These are phyloP conservation scores for Tilletiopsis washingtonensis DNA, from an alignment of 1,284 basidiomycete species.

Conservation along the genomic window DNA sequence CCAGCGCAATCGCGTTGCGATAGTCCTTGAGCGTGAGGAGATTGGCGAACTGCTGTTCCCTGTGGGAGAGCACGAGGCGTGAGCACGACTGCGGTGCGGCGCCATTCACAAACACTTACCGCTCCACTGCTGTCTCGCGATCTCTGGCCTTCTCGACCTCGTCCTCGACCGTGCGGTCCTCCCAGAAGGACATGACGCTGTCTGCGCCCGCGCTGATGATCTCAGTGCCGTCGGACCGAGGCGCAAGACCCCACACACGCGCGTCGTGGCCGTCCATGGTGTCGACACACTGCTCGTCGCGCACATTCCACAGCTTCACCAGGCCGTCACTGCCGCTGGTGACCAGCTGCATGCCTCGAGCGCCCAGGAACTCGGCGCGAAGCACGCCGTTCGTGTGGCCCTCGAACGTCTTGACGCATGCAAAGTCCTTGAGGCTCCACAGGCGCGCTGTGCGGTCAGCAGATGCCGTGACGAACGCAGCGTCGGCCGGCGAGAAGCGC, in stretches of 20 bases:
- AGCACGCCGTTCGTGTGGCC: constrained; percentile 90
- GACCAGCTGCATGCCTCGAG: constrained; percentile 70
- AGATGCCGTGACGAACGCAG: constrained; percentile 81
- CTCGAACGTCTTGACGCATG: constrained; percentile 52
- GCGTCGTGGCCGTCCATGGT: constrained; percentile 92
- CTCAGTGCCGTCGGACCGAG: constrained; percentile 67
- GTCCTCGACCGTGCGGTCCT: constrained; percentile 64
- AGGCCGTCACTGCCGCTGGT: constrained; percentile 86
- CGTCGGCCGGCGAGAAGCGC: constrained; percentile 73
- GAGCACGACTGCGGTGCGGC: not conserved
- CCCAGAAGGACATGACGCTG: constrained; percentile 85
- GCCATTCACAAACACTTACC: not conserved
- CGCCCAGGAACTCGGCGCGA: constrained; percentile 69
- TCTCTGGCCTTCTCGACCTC: constrained; percentile 1
- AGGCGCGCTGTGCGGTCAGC: constrained; percentile 89
- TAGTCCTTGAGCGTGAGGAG: constrained; percentile 83
- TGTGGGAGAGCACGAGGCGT: constrained; percentile 41
- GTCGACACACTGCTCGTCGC: constrained; percentile 68
- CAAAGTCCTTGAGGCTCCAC: constrained; percentile 67
- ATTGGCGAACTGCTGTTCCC: constrained; percentile 91
- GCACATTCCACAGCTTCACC: constrained; percentile 89
- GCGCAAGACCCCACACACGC: constrained; percentile 66
- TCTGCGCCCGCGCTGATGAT: constrained; percentile 91
- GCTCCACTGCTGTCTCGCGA: not conserved
- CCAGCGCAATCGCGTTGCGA: constrained; percentile 78